Evolutionary conservation across 228 moss, liverwort and hornwort genomes (phyloP).

Genomic region (Sphagnum fallax): DNA sequence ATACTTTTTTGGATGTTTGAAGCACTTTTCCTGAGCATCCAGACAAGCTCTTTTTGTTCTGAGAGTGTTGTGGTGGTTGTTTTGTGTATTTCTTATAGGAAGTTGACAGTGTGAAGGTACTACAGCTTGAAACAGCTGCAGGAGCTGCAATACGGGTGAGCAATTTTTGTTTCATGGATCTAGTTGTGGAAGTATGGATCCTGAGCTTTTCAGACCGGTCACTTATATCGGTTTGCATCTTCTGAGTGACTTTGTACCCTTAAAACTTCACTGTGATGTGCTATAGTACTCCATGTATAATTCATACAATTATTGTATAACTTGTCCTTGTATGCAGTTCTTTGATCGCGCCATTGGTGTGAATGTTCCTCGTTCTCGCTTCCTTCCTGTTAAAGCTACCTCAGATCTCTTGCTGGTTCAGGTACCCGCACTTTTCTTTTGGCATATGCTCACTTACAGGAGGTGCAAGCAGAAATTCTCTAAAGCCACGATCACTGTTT

Average conservation of each 20-base stretch:
- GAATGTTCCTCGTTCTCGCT: constrained; percentile 75
- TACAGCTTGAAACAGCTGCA: constrained; percentile 94
- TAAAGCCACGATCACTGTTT: not conserved
- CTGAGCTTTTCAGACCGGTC: not conserved
- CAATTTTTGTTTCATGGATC: not conserved
- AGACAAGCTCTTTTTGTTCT: not conserved
- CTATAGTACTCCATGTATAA: not conserved
- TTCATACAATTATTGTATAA: no score
- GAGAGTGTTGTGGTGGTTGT: not conserved
- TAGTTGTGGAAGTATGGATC: not conserved
- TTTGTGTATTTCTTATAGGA: constrained; percentile 33
- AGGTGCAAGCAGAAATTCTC: not conserved
- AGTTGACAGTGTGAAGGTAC: constrained; percentile 97
- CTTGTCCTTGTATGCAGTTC: constrained; percentile 36
- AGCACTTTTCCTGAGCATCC: no score
- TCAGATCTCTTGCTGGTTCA: constrained; percentile 95
- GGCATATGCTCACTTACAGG: no score
- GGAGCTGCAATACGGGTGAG: constrained; percentile 96
- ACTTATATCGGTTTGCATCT: not conserved
- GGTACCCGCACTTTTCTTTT: constrained; percentile 19
- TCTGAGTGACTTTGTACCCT: not conserved
- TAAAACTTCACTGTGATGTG: not conserved
- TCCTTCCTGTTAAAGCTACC: constrained; percentile 93
- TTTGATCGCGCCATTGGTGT: constrained; percentile 97
- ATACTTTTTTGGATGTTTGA: not conserved